These are phyloP conservation scores for Anthracocystis panici-leucophaei DNA, from an alignment of 1,284 basidiomycete species.

Conservation along the genomic window DNA sequence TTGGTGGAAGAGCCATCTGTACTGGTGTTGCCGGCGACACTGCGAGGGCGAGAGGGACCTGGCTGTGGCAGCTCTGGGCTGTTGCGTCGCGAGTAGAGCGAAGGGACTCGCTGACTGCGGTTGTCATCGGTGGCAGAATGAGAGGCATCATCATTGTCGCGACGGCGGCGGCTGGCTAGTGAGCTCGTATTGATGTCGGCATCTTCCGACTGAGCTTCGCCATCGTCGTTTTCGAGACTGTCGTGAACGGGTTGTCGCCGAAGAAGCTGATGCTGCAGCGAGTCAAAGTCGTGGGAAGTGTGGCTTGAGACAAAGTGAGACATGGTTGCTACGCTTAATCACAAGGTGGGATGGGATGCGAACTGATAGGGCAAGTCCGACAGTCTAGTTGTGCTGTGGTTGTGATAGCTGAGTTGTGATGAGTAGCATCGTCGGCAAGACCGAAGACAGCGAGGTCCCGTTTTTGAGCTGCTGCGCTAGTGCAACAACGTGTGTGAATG, in stretches of 20 bases:
- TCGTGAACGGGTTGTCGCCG: constrained; percentile 43
- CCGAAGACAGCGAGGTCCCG: constrained; percentile 1
- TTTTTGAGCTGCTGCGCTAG: not conserved
- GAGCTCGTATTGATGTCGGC: constrained; percentile 17
- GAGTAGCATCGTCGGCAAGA: constrained; percentile 21
- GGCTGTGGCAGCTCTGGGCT: constrained; percentile 41
- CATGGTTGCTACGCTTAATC: constrained; percentile 35
- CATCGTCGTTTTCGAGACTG: constrained; percentile 24
- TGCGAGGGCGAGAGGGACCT: constrained; percentile 37
- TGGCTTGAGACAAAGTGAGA: constrained; percentile 66
- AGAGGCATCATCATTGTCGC: constrained; percentile 17
- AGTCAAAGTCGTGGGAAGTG: constrained; percentile 60
- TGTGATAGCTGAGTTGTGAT: not conserved
- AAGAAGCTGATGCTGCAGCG: constrained; percentile 62
- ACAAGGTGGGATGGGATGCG: no score
- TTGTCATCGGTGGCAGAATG: constrained; percentile 17
- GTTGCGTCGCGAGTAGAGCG: constrained; percentile 50
- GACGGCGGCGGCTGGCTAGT: constrained; percentile 33
- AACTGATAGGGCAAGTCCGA: not conserved
- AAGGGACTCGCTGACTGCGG: constrained; percentile 31
- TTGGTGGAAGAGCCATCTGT: not conserved
- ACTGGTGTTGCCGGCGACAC: constrained; percentile 14
- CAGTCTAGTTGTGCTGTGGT: not conserved
- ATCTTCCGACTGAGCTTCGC: constrained; percentile 14
- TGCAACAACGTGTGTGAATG: not conserved